Evolutionary conservation across 108 stramenopile genomes (phyloP), one percentile per base, ranked within the genome.

Genomic region (Skeletonema potamos): DNA sequence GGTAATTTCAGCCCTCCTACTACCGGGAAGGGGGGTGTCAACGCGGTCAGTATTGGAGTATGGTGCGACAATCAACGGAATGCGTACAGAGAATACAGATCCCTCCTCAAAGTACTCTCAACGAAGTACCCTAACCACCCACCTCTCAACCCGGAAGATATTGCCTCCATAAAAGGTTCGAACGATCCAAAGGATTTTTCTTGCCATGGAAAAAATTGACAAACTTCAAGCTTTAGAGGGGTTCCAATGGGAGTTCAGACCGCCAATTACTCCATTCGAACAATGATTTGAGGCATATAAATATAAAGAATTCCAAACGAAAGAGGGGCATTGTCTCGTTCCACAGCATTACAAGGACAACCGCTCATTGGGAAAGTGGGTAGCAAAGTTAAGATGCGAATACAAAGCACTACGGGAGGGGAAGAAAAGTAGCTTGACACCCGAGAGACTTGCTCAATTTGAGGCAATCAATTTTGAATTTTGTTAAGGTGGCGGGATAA

Each of bases 311-410:
- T 85, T 74, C 74, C 72, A 85, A 66, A 22, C 68, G 20, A 60
- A 36, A 12, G 46, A 84, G 43, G 85, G 87, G 1, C 65, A 86
- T 63, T 83, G 83, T 55, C 87, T 85, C 58, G 89, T 90, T 26
- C 89, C 89, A n/a, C 79, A 82, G 11, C 66, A 86, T 33, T 86
- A 86, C 56, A 55, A 72, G 24, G 68, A 62, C 10, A 86, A 90
- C 57, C 58, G 82, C 3, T 66, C 79, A 44, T 64, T 90, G n/a
- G 89, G 89, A 17, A 86, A 86, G 62, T 90, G 86, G 89, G 85
- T 86, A 12, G 57, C 44, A 29, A 70, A 81, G 9, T 85, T 85
- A 54, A 13, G 82, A 36, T 27, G 66, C 46, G 68, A 79, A 24
- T 79, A 70, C 55, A 74, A 79, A 51, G 62, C 70, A 20, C 17